These are phyloP conservation scores for Macrocybe gigantea DNA, from an alignment of 768 basidiomycete genomes.

Conservation along the genomic window DNA sequence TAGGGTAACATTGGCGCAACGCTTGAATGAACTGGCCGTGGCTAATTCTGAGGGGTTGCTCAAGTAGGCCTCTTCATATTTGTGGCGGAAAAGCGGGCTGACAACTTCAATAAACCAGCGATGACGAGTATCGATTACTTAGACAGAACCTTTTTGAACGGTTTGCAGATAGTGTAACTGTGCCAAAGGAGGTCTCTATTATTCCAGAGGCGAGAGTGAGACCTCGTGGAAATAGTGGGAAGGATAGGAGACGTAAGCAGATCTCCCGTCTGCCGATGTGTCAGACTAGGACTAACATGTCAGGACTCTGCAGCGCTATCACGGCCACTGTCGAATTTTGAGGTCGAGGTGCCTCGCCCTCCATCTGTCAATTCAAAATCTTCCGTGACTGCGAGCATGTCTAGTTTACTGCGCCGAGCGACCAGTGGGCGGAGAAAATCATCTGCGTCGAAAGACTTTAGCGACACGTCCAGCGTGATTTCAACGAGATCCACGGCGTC, in stretches of 20 bases:
- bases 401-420: constrained; percentile 47
- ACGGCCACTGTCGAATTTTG: constrained; percentile 34
- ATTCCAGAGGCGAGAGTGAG: constrained; percentile 38
- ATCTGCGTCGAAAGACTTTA: constrained; percentile 33
- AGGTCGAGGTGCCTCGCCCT: constrained; percentile 37
- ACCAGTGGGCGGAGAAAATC: constrained; percentile 28
- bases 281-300: too few species aligned
- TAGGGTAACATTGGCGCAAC: constrained; percentile 74
- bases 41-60: constrained; percentile 80
- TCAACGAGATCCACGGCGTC: constrained; percentile 31
- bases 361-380: constrained; percentile 48
- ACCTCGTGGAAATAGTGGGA: constrained; percentile 24
- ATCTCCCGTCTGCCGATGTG: too few species aligned
- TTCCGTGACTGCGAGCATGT: constrained; percentile 46
- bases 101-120: constrained; percentile 34
- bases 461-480: constrained; percentile 43
- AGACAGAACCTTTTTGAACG: constrained; percentile 84
- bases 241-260: neutral
- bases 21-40: constrained; percentile 72
- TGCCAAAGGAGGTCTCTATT: constrained; percentile 59
- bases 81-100: neutral
- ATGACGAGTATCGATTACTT: constrained; percentile 81
- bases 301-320: constrained; percentile 17
- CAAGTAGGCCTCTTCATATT: constrained; percentile 39
- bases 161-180: constrained; percentile 48